Conservation (phyloP, 805 yeast genomes). For the Myxozyma kluyveri region DNA sequence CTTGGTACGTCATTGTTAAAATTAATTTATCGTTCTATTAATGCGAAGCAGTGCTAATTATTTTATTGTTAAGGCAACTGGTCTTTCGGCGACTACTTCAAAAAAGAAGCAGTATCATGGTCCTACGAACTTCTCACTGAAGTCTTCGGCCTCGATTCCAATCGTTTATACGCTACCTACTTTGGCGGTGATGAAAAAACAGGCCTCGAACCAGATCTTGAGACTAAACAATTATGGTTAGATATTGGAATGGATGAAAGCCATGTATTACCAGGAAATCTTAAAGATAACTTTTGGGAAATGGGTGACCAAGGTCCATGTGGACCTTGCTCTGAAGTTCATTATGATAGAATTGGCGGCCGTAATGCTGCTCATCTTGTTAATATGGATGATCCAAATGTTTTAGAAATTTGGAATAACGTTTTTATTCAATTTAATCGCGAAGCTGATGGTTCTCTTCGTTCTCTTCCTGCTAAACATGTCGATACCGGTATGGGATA, state of each 20-base stretch:
- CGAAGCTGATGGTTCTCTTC: constrained; percentile 78
- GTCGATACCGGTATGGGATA: constrained; percentile 99
- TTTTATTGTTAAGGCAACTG: constrained; percentile 56
- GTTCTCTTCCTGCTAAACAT: constrained; percentile 87
- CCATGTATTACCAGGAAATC: constrained; percentile 89
- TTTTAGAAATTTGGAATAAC: constrained; percentile 95
- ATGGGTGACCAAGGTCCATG: constrained; percentile 99
- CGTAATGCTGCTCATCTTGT: constrained; percentile 90
- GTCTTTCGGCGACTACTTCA: constrained; percentile 99
- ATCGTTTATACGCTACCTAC: constrained; percentile 89
- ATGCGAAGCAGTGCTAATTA: no score
- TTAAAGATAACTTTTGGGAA: constrained; percentile 97
- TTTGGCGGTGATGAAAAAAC: constrained; percentile 86
- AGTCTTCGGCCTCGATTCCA: constrained; percentile 74
- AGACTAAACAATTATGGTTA: constrained; percentile 85
- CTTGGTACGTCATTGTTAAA: constrained; percentile 57
- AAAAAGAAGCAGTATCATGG: constrained; percentile 82
- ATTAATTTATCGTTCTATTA: not conserved
- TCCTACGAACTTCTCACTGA: constrained; percentile 90
- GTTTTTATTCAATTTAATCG: constrained; percentile 97
- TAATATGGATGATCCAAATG: constrained; percentile 97
- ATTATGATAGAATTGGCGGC: constrained; percentile 97
- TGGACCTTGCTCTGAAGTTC: constrained; percentile 98
- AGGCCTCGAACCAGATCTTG: constrained; percentile 89
- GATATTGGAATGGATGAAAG: constrained; percentile 85